A percentile compares a stretch with the other conserved stretches of the same genome.
These are phyloP conservation scores for Madurella mycetomatis DNA, from an alignment of 2,329 filamentous ascomycete species.

Conservation along the genomic window DNA sequence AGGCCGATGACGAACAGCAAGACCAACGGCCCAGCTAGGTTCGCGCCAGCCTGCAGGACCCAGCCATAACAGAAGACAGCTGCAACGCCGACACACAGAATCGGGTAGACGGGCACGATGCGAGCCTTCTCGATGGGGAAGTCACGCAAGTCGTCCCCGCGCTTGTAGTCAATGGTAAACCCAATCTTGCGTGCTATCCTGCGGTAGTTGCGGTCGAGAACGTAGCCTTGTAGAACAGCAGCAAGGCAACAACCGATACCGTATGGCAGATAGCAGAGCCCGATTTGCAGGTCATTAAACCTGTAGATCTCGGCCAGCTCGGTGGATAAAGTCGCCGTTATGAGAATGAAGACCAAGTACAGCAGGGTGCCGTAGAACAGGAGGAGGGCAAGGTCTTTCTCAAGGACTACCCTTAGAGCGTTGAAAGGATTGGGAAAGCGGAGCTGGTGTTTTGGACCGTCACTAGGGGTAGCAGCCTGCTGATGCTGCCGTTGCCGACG, in stretches of 20 bases:
- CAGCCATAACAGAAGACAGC: slow-evolving; percentile 55
- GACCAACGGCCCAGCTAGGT: slow-evolving; percentile 51
- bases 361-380: slow-evolving; percentile 50
- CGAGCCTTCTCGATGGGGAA: slow-evolving; percentile 55
- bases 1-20: slow-evolving; percentile 55
- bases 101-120: slow-evolving; percentile 50
- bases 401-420: slow-evolving; percentile 48
- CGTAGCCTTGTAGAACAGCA: slow-evolving; percentile 51
- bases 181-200: slow-evolving; percentile 59
- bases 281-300: slow-evolving; percentile 48
- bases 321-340: slow-evolving; percentile 49
- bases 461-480: neutral
- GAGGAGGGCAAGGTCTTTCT: slow-evolving; percentile 55
- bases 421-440: slow-evolving; percentile 55
- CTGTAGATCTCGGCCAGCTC: slow-evolving; percentile 49
- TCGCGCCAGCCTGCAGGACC: slow-evolving; percentile 48
- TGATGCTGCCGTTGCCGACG: slow-evolving; percentile 28
- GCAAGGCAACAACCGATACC: slow-evolving; percentile 47
- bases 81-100: slow-evolving; percentile 50
- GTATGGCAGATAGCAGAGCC: slow-evolving; percentile 53
- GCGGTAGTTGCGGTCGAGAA: slow-evolving; percentile 65
- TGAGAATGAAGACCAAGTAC: slow-evolving; percentile 53
- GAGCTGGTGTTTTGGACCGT: slow-evolving; percentile 38
- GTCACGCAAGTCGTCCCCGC: slow-evolving; percentile 46
- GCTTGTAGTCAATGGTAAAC: slow-evolving; percentile 56